phyloP scores from a whole-genome alignment of 2,329 filamentous ascomycete species.

The Colletotrichum tropicicola region DNA sequence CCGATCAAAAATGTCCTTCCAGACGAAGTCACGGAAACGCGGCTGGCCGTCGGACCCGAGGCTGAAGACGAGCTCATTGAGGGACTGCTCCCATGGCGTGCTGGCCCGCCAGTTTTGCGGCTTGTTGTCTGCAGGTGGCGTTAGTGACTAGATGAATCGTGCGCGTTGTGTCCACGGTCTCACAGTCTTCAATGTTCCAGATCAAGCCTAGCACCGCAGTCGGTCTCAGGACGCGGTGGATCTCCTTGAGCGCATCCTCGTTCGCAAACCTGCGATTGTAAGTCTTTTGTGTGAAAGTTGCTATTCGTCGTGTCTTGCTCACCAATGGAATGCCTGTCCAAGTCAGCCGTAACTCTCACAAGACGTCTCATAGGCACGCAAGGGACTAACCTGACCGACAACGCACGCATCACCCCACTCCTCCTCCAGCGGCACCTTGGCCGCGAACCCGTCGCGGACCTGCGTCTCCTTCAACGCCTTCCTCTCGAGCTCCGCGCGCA shows the following conservation, averaged over 20 bases:
- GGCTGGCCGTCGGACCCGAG: constrained; percentile 64
- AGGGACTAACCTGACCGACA: constrained; percentile 67
- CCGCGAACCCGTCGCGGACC: constrained; percentile 66
- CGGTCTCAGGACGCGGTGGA: constrained; percentile 72
- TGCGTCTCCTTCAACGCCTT: constrained; percentile 66
- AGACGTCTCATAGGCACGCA: background rate
- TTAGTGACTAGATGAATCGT: constrained; percentile 24
- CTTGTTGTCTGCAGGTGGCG: constrained; percentile 65
- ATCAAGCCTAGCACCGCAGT: constrained; percentile 71
- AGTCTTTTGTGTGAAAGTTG: background rate
- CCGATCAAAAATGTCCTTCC: constrained; percentile 71
- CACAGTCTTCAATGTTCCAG: constrained; percentile 80
- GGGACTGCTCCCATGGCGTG: constrained; percentile 67
- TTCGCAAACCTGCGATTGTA: constrained; percentile 69
- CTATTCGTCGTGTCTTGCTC: constrained; percentile 34
- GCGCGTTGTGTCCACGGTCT: background rate
- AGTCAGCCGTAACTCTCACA: constrained; percentile 16
- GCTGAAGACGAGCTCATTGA: constrained; percentile 67
- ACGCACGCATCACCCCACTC: constrained; percentile 72
- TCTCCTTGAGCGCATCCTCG: constrained; percentile 67
- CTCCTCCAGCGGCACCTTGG: constrained; percentile 61
- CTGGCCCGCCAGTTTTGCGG: constrained; percentile 62
- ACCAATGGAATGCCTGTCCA: constrained; percentile 66
- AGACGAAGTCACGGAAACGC: constrained; percentile 71
- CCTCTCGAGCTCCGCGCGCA: constrained; percentile 67